Evolutionary conservation across 2,329 filamentous ascomycete species (phyloP).

Genomic region (Annulohypoxylon truncatum): DNA sequence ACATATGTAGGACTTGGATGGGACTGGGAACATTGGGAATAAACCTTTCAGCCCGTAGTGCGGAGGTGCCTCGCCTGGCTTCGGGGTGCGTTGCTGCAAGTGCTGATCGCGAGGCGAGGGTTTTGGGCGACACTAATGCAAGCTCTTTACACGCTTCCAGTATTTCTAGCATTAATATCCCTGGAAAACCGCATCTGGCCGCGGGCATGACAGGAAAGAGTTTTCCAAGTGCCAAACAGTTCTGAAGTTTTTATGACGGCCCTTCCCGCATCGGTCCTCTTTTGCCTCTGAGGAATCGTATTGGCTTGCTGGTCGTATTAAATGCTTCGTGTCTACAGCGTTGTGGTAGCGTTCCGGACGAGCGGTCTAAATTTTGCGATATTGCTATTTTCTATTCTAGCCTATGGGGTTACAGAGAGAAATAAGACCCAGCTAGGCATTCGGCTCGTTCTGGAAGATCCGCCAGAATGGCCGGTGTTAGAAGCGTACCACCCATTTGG

Average conservation of each 20-base stretch:
- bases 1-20: conserved; percentile 12
- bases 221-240: conserved; percentile 18
- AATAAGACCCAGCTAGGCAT: conserved; percentile 14
- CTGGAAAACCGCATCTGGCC: conserved; percentile 32
- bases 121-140: conserved; percentile 38
- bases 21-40: conserved; percentile 12
- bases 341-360: conserved; percentile 16
- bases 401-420: conserved; percentile 9
- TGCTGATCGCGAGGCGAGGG: conserved; percentile 38
- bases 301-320: conserved; percentile 24
- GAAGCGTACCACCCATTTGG: conserved; percentile 37
- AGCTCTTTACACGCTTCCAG: conserved; percentile 34
- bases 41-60: conserved; percentile 31
- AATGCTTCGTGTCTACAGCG: conserved; percentile 24
- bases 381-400: conserved; percentile 10
- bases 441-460: conserved; percentile 30
- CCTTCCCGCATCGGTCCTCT: conserved; percentile 8
- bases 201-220: conserved; percentile 24
- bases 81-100: conserved; percentile 24
- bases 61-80: conserved; percentile 31
- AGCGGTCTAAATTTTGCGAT: conserved; percentile 20
- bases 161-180: conserved; percentile 16
- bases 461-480: conserved; percentile 28
- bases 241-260: background rate
- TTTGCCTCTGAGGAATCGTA: conserved; percentile 18